A percentile compares a stretch with the other conserved stretches of the same genome.
These are phyloP conservation scores for Tulasnella sp. DNA, from an alignment of 768 basidiomycete genomes.

Conservation along the genomic window DNA sequence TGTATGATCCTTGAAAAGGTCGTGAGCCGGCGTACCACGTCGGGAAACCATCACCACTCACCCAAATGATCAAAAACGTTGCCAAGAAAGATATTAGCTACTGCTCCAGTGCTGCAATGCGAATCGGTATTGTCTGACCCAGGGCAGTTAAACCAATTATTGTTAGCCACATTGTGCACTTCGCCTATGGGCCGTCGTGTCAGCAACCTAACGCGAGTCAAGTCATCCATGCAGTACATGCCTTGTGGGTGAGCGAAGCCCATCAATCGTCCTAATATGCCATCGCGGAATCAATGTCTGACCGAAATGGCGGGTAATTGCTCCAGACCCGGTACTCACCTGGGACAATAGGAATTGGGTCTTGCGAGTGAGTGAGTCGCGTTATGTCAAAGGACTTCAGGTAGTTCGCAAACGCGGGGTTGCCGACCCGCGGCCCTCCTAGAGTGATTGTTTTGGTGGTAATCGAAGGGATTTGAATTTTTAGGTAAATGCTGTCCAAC, in stretches of 20 bases:
- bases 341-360: slow-evolving; percentile 28
- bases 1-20: neutral
- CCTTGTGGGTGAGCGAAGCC: slow-evolving; percentile 13
- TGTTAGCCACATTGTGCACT: slow-evolving; percentile 34
- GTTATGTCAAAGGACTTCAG: slow-evolving; percentile 33
- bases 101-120: slow-evolving; percentile 48
- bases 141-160: slow-evolving; percentile 47
- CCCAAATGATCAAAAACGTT: slow-evolving; percentile 21
- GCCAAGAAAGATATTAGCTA: slow-evolving; percentile 43
- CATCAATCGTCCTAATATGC: neutral
- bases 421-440: slow-evolving; percentile 19
- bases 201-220: neutral
- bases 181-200: slow-evolving; percentile 17
- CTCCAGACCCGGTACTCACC: neutral
- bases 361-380: slow-evolving; percentile 21
- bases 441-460: slow-evolving; percentile 14
- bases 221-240: neutral
- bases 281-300: neutral
- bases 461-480: slow-evolving; percentile 10
- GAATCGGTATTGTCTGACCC: slow-evolving; percentile 53
- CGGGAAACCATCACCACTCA: neutral
- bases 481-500: slow-evolving; percentile 12
- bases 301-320: neutral
- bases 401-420: slow-evolving; percentile 41
- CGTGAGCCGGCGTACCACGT: neutral